Conservation (phyloP, 1,284 basidiomycete species). For the Ceratobasidium sp. region DNA sequence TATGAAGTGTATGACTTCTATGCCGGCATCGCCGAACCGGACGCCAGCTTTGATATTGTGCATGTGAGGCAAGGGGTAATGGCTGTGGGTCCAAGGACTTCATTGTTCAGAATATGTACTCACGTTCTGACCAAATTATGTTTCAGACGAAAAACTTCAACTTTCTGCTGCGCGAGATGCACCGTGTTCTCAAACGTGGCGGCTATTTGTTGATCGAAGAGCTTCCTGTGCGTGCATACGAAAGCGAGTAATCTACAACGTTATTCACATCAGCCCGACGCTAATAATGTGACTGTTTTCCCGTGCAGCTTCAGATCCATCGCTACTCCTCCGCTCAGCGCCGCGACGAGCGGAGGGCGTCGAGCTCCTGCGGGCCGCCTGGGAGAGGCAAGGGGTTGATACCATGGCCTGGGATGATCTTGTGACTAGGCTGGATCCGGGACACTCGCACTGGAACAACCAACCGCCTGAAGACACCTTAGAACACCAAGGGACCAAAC, state of each 20-base stretch:
- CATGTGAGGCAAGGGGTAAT: slow-evolving; percentile 6
- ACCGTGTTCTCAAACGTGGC: slow-evolving; percentile 17
- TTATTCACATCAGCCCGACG: neutral
- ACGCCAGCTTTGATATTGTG: slow-evolving; percentile 27
- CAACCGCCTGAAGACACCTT: neutral
- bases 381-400: slow-evolving; percentile 5
- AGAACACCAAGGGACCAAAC: neutral
- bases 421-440: neutral
- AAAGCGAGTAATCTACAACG: neutral
- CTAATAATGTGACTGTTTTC: neutral
- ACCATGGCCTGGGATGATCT: slow-evolving; percentile 6
- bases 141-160: slow-evolving; percentile 24
- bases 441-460: slow-evolving; percentile 10
- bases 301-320: slow-evolving; percentile 1
- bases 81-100: neutral
- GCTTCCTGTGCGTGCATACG: slow-evolving; percentile 12
- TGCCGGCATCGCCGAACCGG: slow-evolving; percentile 1
- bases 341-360: neutral
- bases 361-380: neutral
- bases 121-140: neutral
- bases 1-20: slow-evolving; percentile 26
- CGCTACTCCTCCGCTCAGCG: neutral
- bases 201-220: slow-evolving; percentile 1
- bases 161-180: slow-evolving; percentile 12
- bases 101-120: too few relatives aligned